Base-by-base conservation (phyloP, 352 stramenopile genomes). In the Pythium brachiatum region DNA sequence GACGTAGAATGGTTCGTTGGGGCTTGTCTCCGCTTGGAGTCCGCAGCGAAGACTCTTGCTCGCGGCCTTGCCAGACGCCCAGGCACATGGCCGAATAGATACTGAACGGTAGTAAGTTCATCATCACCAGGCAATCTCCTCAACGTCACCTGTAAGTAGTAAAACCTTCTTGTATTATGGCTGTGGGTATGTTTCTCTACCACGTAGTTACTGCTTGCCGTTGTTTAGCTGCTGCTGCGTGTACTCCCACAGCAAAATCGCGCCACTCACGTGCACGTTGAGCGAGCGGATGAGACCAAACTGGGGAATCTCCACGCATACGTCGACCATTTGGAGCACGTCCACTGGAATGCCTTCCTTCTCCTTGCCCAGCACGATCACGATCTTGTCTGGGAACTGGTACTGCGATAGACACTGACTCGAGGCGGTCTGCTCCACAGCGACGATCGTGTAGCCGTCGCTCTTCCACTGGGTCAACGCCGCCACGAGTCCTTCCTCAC, bases 301-400 rank as follows among this genome's bases (percentile, higher is more conserved):
- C 69, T 99, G 97, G 18, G 97, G 97, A 72, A 99, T 99, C 74
- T 99, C 96, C 25, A 99, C 90, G 62, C 96, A 99, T 18, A 94
- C 70, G 64, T 99, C 96, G n/a, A 99, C 90, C 32, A 92, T 75
- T 59, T 98, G 87, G 9, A 99, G 77, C 38, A 98, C 86, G 51
- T 98, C 85, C 13, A 98, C 89, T 0, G 96, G 96, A 21, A 99
- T 97, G 0, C 97, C 97, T 73, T 98, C 92, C 62, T 98, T 98
- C 75, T 99, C 97, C 57, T 96, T 96, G 39, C 97, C 97, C 46
- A 99, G 70, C 8, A 99, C 79, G 23, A 99, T 78, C 51, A 98
- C 89, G 47, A 89, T 92, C 69, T 95, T 96, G 27, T 87, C 72
- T 0, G 90, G 95, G 60, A 98, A 97, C 31, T 70, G 53, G 57